Evolutionary conservation across 345 rosid genomes (phyloP).

Genomic region (Arabis hirsuta): DNA sequence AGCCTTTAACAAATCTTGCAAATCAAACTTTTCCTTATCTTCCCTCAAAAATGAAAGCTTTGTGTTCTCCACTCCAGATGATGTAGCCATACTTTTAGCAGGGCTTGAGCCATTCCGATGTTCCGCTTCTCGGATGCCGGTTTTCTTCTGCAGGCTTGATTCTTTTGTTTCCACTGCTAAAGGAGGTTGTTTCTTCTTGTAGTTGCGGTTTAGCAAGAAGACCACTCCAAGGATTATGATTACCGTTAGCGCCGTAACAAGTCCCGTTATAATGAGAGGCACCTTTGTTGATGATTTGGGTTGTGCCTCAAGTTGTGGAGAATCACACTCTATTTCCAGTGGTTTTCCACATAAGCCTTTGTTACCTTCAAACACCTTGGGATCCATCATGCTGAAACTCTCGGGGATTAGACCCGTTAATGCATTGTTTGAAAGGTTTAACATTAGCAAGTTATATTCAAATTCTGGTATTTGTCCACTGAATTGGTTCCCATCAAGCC

Average conservation of each 20-base stretch:
- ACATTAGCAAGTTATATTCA: constrained; percentile 34
- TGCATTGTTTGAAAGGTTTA: constrained; percentile 65
- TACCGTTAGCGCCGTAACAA: constrained; percentile 39
- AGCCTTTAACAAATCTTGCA: constrained; percentile 78
- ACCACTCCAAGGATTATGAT: constrained; percentile 25
- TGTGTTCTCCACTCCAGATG: constrained; percentile 21
- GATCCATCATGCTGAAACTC: constrained; percentile 44
- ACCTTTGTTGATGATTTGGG: constrained; percentile 18
- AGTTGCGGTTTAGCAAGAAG: constrained; percentile 16
- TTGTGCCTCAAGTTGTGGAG: constrained; percentile 21
- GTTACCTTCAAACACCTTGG: constrained; percentile 65
- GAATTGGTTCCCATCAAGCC: constrained; percentile 72
- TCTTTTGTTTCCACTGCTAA: constrained; percentile 51
- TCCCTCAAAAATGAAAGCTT: constrained; percentile 76
- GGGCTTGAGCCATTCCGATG: constrained; percentile 12
- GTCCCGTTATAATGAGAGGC: constrained; percentile 30
- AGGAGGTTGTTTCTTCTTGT: constrained; percentile 5
- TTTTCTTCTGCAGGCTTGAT: constrained; percentile 55
- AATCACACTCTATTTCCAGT: constrained; percentile 40
- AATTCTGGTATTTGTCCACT: constrained; percentile 67
- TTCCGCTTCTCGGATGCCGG: constrained; percentile 45
- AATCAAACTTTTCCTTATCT: constrained; percentile 70
- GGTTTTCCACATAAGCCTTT: constrained; percentile 74
- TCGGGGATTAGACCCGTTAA: constrained; percentile 69
- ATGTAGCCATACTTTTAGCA: constrained; percentile 31